phyloP scores from a whole-genome alignment of 2,329 filamentous ascomycete species.

The Pezicula carpinea region DNA sequence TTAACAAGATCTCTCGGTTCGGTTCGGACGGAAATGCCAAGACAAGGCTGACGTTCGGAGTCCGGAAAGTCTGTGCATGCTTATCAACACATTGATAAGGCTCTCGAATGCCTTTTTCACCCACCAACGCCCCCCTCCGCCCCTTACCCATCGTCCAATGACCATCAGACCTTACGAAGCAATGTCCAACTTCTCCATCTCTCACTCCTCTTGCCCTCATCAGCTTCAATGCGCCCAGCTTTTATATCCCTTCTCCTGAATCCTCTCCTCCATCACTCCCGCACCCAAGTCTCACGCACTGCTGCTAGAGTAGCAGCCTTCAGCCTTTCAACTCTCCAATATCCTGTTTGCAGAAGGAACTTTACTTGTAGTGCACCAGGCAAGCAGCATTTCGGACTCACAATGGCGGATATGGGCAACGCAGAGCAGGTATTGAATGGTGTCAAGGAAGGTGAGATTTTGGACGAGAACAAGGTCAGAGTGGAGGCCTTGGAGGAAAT shows the following conservation, averaged over 20 bases:
- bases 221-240: conserved; percentile 4
- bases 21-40: too few relatives aligned
- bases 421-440: conserved; percentile 35
- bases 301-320: conserved; percentile 36
- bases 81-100: too few relatives aligned
- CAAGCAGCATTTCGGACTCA: conserved; percentile 8
- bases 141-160: too few relatives aligned
- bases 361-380: conserved; percentile 11
- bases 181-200: background rate
- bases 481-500: conserved; percentile 35
- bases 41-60: too few relatives aligned
- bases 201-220: background rate
- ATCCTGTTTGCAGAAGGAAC: conserved; percentile 13
- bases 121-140: too few relatives aligned
- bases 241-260: conserved; percentile 6
- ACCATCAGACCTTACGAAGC: too few relatives aligned
- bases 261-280: background rate
- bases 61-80: too few relatives aligned
- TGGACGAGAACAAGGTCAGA: conserved; percentile 33
- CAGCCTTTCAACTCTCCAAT: conserved; percentile 6
- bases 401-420: conserved; percentile 14
- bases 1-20: too few relatives aligned
- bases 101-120: too few relatives aligned
- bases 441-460: conserved; percentile 36
- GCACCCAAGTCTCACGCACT: background rate